phyloP scores from a whole-genome alignment of 2,329 filamentous ascomycete species.

The Aureobasidium uvarum region DNA sequence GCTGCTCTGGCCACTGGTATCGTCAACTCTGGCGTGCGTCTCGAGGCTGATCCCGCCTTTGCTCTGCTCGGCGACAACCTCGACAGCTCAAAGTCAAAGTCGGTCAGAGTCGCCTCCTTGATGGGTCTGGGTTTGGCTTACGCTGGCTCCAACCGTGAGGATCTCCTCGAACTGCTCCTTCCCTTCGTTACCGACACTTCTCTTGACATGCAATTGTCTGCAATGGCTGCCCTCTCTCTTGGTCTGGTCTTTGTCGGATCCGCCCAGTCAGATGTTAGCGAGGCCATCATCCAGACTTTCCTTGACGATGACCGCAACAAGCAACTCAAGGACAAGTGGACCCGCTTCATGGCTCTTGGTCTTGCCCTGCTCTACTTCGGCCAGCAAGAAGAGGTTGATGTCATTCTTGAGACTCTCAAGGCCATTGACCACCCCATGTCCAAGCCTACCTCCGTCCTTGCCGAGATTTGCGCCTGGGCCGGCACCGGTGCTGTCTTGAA shows the following conservation, averaged over 20 bases:
- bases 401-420: conserved; percentile 94
- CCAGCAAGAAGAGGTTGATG: conserved; percentile 97
- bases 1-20: conserved; percentile 92
- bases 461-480: conserved; percentile 96
- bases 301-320: conserved; percentile 89
- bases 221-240: conserved; percentile 88
- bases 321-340: conserved; percentile 97
- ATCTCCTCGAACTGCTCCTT: conserved; percentile 78
- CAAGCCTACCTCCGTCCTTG: conserved; percentile 89
- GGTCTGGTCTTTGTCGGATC: conserved; percentile 93
- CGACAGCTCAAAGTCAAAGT: conserved; percentile 70
- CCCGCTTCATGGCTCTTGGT: conserved; percentile 90
- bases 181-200: conserved; percentile 83
- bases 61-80: conserved; percentile 85
- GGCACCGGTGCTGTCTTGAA: conserved; percentile 96
- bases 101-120: conserved; percentile 78
- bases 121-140: conserved; percentile 96
- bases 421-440: conserved; percentile 96
- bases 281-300: conserved; percentile 87
- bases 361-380: conserved; percentile 94
- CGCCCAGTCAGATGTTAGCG: conserved; percentile 83
- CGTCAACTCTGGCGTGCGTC: conserved; percentile 85
- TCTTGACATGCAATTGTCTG: conserved; percentile 90
- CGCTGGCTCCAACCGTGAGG: conserved; percentile 88
- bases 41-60: conserved; percentile 86